Base-by-base conservation (phyloP, 1,139 yeast genomes). In the Saccharomyces pastorianus region DNA sequence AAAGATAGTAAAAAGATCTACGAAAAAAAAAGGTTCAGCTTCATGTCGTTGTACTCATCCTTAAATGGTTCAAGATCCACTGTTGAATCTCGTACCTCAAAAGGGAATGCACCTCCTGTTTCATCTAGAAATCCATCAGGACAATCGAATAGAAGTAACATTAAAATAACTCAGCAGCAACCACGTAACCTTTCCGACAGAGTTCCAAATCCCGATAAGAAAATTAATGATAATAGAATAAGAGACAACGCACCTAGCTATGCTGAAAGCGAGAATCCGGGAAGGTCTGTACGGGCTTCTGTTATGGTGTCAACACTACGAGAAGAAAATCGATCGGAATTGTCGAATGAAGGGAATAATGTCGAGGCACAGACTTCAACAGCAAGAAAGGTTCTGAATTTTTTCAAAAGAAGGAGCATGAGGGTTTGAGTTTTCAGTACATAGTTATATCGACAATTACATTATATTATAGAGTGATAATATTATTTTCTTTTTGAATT, bases 371-470 rank as follows among this genome's bases (percentile, higher is more conserved):
- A n/a, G 49, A 44, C 27, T 44, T 83, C 90, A 53, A 85, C 91
- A 2, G 88, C 91, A 13, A 81, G 83, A 64, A 84, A 83, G 63
- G 91, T 86, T 27, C 82, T 86, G 81, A 91, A 86, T 68, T 86
- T 86, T 67, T 85, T 86, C 73, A 85, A 85, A 68, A 79, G 93
- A 70, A 81, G 89, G 72, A 85, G 91, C 68, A 80, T 73, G 70
- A 69, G 75, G 56, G 44, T 65, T n/a, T 67, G 50, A 55, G 46
- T 29, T 9, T 9, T 38, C 20, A 29, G 51, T 46, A 27, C 48
- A n/a, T 34, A 46, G 31, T 11, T 14, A 46, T 26, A 46, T 9
- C 48, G 31, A 31, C 23, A 11, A 32, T 14, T 32, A 38, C 17
- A 38, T 4, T 17, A 38, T 9, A 38, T 38, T 17, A 17, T 38